These are phyloP conservation scores for Xylaria intraflava DNA, from an alignment of 495 filamentous ascomycete genomes.

Conservation along the genomic window DNA sequence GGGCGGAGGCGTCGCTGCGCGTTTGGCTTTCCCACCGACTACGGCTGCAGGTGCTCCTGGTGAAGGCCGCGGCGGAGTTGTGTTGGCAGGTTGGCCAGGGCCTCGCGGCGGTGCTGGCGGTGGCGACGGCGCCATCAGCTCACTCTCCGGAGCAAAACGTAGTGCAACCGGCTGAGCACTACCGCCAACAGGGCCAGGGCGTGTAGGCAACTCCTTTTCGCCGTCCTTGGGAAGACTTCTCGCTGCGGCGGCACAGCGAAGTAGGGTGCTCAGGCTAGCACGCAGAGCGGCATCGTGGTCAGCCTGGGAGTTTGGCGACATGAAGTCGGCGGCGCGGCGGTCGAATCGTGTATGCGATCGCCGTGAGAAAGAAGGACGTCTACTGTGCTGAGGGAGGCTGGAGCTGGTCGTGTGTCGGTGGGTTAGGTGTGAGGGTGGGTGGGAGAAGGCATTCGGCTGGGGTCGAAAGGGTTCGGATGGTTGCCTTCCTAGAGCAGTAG, in stretches of 20 bases:
- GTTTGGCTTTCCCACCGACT: conserved; percentile 47
- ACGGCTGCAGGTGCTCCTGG: conserved; percentile 24
- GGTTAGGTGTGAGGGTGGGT: conserved; percentile 59
- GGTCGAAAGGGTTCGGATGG: conserved; percentile 62
- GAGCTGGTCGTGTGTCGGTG: conserved; percentile 45
- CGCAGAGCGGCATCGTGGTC: conserved; percentile 92
- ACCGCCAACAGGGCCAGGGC: conserved; percentile 23
- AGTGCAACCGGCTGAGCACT: conserved; percentile 51
- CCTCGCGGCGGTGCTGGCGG: conserved; percentile 18
- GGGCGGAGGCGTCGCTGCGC: conserved; percentile 34
- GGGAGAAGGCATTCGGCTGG: conserved; percentile 84
- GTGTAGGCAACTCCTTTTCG: conserved; percentile 25
- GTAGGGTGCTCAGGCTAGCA: conserved; percentile 86
- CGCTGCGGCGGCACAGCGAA: conserved; percentile 86
- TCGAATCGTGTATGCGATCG: conserved; percentile 37
- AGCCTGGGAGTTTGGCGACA: conserved; percentile 69
- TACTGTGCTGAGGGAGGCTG: conserved; percentile 34
- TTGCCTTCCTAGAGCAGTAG: conserved; percentile 67
- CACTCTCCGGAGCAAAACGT: conserved; percentile 69
- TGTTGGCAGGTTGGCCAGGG: conserved; percentile 18
- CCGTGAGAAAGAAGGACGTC: conserved; percentile 35
- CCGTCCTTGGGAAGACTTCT: conserved; percentile 66
- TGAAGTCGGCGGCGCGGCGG: conserved; percentile 50
- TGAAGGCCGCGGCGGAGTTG: conserved; percentile 2
- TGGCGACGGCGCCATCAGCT: conserved; percentile 48